Evolutionary conservation across 805 yeast species (phyloP).

Genomic region (Yarrowia deformans): DNA sequence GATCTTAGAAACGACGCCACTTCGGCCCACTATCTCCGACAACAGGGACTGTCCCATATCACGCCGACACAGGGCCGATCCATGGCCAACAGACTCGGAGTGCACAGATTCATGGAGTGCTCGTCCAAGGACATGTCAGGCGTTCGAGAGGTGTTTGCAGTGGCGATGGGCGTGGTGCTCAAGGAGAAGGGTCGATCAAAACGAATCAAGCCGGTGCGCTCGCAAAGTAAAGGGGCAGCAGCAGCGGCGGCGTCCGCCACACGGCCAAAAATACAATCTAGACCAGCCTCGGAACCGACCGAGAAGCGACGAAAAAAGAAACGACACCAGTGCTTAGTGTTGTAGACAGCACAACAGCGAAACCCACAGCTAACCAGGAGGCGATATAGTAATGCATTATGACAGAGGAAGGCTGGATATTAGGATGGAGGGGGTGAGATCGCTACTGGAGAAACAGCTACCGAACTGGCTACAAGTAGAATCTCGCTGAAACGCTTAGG

Average conservation of each 20-base stretch:
- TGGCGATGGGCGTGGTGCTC: constrained; percentile 56
- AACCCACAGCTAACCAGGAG: constrained; percentile 5
- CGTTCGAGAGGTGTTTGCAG: constrained; percentile 70
- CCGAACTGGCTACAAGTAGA: too few species aligned
- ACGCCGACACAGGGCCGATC: constrained; percentile 57
- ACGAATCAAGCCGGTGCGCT: constrained; percentile 3
- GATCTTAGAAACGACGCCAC: constrained; percentile 58
- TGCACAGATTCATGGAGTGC: constrained; percentile 76
- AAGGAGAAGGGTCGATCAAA: constrained; percentile 31
- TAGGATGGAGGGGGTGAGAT: too few species aligned
- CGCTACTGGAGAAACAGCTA: too few species aligned
- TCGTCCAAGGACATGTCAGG: constrained; percentile 76
- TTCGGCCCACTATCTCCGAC: constrained; percentile 43
- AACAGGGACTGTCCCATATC: constrained; percentile 46
- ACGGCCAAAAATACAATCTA: constrained; percentile 3
- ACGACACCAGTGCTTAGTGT: constrained; percentile 22
- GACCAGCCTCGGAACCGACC: constrained; percentile 6
- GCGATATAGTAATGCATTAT: constrained; percentile 12
- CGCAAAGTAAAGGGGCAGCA: constrained; percentile 26
- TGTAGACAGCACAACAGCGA: constrained; percentile 9
- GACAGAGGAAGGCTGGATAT: background rate
- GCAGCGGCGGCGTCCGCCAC: constrained; percentile 34
- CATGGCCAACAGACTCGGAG: constrained; percentile 67
- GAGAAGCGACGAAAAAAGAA: constrained; percentile 33
- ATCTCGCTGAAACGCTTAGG: too few species aligned